These are phyloP conservation scores for Blastocystis sp. DNA, from an alignment of 352 stramenopile species.

Conservation along the genomic window DNA sequence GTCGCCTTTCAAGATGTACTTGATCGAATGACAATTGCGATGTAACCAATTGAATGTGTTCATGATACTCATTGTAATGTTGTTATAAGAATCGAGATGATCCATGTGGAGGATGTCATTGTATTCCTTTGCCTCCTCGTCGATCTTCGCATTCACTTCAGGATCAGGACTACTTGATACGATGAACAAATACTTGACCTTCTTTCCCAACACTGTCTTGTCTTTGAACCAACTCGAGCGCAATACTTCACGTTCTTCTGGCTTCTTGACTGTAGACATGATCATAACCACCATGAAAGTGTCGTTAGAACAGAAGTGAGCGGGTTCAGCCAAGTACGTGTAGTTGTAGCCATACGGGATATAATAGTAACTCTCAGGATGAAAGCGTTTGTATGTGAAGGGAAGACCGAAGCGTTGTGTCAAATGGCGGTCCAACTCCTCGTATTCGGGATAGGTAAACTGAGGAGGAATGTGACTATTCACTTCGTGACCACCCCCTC, in stretches of 20 bases:
- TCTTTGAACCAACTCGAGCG: conserved; percentile 33
- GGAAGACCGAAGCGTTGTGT: conserved; percentile 36
- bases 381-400: conserved; percentile 60
- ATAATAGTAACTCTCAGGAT: conserved; percentile 7
- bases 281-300: conserved; percentile 62
- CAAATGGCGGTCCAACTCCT: conserved; percentile 14
- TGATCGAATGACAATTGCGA: conserved; percentile 51
- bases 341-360: conserved; percentile 63
- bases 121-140: conserved; percentile 17
- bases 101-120: conserved; percentile 62
- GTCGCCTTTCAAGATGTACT: conserved; percentile 59
- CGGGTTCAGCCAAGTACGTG: conserved; percentile 13
- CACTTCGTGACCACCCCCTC: neutral
- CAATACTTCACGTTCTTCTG: conserved; percentile 17
- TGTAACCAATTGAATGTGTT: conserved; percentile 65
- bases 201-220: conserved; percentile 1
- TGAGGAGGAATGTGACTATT: neutral
- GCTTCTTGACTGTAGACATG: conserved; percentile 62
- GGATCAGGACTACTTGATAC: conserved; percentile 49
- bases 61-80: conserved; percentile 66
- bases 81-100: conserved; percentile 61
- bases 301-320: neutral
- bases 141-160: conserved; percentile 21
- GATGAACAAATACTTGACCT: conserved; percentile 63
- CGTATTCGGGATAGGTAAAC: conserved; percentile 17